A percentile compares a stretch with the other conserved stretches of the same genome.
Conservation (phyloP, 23 red algal species). For the Cyanidioschyzon merolae region DNA sequence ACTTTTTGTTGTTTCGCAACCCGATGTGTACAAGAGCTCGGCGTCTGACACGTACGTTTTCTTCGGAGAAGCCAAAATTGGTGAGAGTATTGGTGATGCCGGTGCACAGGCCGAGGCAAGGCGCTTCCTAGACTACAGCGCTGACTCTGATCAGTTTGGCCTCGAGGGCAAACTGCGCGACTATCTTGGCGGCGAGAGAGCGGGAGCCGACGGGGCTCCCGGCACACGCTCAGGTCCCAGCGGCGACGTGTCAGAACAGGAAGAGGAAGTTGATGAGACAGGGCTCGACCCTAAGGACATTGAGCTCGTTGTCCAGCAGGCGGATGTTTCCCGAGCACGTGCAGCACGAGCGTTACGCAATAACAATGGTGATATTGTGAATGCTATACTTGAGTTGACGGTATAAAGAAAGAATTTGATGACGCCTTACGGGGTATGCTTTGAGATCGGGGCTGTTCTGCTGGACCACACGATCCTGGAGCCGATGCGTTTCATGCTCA, state of each 20-base stretch:
- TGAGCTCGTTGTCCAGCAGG: constrained; percentile 90
- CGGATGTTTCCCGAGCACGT: constrained; percentile 84
- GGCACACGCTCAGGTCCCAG: neutral
- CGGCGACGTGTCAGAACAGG: constrained; percentile 25
- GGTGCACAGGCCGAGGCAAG: constrained; percentile 58
- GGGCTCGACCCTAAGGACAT: constrained; percentile 89
- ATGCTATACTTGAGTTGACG: constrained; percentile 92
- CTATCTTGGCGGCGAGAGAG: constrained; percentile 2
- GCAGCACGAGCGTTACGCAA: constrained; percentile 86
- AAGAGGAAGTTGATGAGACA: constrained; percentile 56
- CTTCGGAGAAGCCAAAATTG: constrained; percentile 95
- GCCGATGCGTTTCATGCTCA: too few species aligned
- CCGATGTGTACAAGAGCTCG: constrained; percentile 94
- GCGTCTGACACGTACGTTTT: constrained; percentile 93
- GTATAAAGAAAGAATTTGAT: constrained; percentile 28
- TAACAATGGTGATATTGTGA: constrained; percentile 89
- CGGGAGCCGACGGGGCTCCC: neutral
- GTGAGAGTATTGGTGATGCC: constrained; percentile 57
- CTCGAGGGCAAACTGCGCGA: constrained; percentile 24
- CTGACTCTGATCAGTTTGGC: neutral
- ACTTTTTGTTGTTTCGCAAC: constrained; percentile 82
- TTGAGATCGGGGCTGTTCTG: too few species aligned
- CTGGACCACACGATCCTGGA: too few species aligned
- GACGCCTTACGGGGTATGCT: neutral
- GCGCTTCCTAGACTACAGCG: constrained; percentile 30